Evolutionary conservation across 1,139 yeast genomes (phyloP), one percentile per base, ranked within the genome.

Genomic region (Geotrichum macrosporum): DNA sequence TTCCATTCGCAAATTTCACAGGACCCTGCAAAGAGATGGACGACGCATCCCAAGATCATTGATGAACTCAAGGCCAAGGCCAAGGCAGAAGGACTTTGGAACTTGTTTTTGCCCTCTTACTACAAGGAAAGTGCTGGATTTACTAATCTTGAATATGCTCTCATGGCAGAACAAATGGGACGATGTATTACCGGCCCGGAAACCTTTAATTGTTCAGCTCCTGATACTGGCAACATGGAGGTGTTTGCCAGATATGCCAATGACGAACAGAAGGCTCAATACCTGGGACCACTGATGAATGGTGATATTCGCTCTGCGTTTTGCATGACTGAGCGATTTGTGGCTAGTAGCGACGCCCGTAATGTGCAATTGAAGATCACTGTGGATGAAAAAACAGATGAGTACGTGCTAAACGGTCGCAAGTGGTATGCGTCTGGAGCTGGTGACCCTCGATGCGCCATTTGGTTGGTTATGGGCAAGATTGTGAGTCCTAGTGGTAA

Each of bases 401-500:
- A 77, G 54, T 78, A 73, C 55, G 78, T 79, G 3, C 57, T 81
- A 41, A 78, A 77, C 53, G 88, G 88, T 9, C 72, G 78, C 53
- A 81, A 81, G 60, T 81, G 87, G 87, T 81, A 81, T 74, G 82
- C 84, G 2, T 77, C 84, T 0, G 86, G 86, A 24, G 86, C 85
- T 31, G 86, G 84, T 18, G 86, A 81, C 61, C 85, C 85, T 20
- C 71, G 83, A 49, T 74, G 80, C 61, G 57, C 69, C 29, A 42
- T 66, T 15, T 77, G 84, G 81, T 68, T 81, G 46, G 76, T 78
- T n/a, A 79, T 81, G 83, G 81, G 84, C 54, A 73, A 78, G 61
- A 80, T 84, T 3, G 63, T 62, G 40, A 70, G 73, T 50, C 57
- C 66, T 39, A 57, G 62, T 15, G 55, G 57, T 16, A 58, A 63